phyloP scores from a whole-genome alignment of 805 yeast species.

The Ogataea ganodermae region DNA sequence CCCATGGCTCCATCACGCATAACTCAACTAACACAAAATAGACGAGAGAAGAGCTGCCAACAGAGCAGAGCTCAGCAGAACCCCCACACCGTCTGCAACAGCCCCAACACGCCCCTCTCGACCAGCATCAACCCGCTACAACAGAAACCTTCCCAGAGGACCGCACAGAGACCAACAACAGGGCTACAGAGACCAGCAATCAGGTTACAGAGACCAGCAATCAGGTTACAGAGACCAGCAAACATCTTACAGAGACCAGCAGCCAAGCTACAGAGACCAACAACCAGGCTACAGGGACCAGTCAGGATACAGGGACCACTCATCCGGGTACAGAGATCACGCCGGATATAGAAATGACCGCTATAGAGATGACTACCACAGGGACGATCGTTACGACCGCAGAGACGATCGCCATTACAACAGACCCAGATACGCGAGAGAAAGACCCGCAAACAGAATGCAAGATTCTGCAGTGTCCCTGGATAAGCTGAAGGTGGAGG shows the following conservation, averaged over 20 bases:
- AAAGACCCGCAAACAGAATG: not conserved
- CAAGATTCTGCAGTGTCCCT: slow-evolving; percentile 1
- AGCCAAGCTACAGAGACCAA: too few relatives aligned
- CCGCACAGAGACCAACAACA: slow-evolving; percentile 4
- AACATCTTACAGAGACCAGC: too few relatives aligned
- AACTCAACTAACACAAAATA: not conserved
- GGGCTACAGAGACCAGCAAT: slow-evolving; percentile 2
- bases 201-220: too few relatives aligned
- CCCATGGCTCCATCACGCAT: not conserved
- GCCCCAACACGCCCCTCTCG: not conserved
- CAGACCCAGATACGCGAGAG: not conserved
- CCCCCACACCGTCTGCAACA: not conserved
- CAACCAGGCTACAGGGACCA: too few relatives aligned
- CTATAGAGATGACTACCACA: slow-evolving; percentile 19
- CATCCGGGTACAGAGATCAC: too few relatives aligned
- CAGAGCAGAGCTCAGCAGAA: slow-evolving; percentile 15
- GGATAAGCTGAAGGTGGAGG: not conserved
- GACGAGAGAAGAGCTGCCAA: slow-evolving; percentile 31
- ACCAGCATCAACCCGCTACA: not conserved
- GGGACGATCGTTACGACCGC: slow-evolving; percentile 25
- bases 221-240: too few relatives aligned
- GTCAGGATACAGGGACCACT: too few relatives aligned
- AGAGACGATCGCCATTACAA: slow-evolving; percentile 4
- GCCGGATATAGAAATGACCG: slow-evolving; percentile 2
- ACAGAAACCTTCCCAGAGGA: slow-evolving; percentile 8